Percentiles rank a stretch among this genome's conserved stretches.
These are phyloP conservation scores for Pseudogymnoascus sp. DNA, from an alignment of 2,329 filamentous ascomycete genomes.

Conservation along the genomic window DNA sequence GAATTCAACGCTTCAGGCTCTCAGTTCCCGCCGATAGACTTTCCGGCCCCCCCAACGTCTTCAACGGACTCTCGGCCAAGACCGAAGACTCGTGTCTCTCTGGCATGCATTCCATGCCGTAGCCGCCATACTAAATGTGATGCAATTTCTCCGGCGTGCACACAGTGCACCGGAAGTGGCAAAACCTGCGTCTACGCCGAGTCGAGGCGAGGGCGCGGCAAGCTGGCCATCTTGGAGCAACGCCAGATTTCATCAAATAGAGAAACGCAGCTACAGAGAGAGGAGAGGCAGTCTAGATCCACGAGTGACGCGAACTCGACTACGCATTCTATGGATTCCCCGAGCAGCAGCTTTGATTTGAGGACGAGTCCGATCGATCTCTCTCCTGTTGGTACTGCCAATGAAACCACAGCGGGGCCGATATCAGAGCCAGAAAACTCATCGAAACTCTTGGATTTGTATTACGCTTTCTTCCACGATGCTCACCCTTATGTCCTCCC, in stretches of 20 bases:
- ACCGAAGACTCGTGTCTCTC: conserved; percentile 5
- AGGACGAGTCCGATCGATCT: not conserved
- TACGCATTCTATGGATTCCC: not conserved
- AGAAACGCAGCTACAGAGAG: conserved; percentile 24
- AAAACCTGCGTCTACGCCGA: conserved; percentile 42
- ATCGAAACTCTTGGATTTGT: conserved; percentile 8
- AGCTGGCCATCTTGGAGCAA: conserved; percentile 20
- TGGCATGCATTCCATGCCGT: conserved; percentile 21
- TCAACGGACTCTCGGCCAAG: not conserved
- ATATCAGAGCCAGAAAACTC: conserved; percentile 17
- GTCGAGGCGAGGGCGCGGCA: conserved; percentile 39
- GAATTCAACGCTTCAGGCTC: not conserved
- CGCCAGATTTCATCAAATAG: conserved; percentile 24
- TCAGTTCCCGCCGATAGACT: not conserved
- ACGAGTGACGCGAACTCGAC: not conserved
- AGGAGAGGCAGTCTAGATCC: not conserved
- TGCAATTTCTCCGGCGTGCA: conserved; percentile 36
- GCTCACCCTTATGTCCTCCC: conserved; percentile 32
- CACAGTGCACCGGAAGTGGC: conserved; percentile 34
- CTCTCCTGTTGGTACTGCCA: not conserved
- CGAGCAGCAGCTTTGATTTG: not conserved
- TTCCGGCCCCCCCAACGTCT: not conserved
- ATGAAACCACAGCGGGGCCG: conserved; percentile 17
- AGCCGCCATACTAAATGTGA: conserved; percentile 41
- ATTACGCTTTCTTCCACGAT: conserved; percentile 26